These are phyloP conservation scores for Saccharomyces hybrid DNA, from an alignment of 1,139 yeast genomes.

Conservation along the genomic window DNA sequence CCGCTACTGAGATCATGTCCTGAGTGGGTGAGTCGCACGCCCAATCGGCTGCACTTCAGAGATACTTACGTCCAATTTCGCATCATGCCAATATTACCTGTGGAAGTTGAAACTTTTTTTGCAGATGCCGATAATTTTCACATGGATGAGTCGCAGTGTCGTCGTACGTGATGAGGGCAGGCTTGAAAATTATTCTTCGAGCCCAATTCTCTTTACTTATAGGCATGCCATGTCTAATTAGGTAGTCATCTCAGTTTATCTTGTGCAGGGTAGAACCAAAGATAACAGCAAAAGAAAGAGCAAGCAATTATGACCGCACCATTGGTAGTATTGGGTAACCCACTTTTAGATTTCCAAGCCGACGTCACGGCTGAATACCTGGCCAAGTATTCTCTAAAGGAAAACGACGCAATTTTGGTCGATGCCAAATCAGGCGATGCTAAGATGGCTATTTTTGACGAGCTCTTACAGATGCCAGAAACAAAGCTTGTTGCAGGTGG, in stretches of 20 bases:
- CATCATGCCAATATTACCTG: neutral
- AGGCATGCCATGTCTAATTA: neutral
- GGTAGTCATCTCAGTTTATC: neutral
- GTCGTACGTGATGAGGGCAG: neutral
- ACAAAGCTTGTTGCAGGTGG: conserved; percentile 91
- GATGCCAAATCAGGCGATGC: conserved; percentile 51
- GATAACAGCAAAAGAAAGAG: neutral
- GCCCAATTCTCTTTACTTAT: neutral
- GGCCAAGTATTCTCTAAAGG: conserved; percentile 74
- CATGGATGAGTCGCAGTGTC: neutral
- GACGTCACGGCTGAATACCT: conserved; percentile 63
- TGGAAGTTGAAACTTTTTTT: neutral
- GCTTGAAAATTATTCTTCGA: neutral
- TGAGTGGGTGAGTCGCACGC: neutral
- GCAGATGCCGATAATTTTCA: neutral
- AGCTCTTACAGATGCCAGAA: conserved; percentile 53
- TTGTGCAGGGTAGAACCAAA: neutral
- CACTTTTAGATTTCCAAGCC: conserved; percentile 83
- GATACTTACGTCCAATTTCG: neutral
- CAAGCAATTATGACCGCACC: conserved; percentile 36
- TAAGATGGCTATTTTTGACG: conserved; percentile 81
- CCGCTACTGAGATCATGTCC: neutral
- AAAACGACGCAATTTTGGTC: conserved; percentile 88
- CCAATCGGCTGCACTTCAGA: neutral
- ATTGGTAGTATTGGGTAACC: conserved; percentile 69